These are phyloP conservation scores for Ceratocystis albifundus DNA, from an alignment of 2,329 filamentous ascomycete genomes.

Conservation along the genomic window DNA sequence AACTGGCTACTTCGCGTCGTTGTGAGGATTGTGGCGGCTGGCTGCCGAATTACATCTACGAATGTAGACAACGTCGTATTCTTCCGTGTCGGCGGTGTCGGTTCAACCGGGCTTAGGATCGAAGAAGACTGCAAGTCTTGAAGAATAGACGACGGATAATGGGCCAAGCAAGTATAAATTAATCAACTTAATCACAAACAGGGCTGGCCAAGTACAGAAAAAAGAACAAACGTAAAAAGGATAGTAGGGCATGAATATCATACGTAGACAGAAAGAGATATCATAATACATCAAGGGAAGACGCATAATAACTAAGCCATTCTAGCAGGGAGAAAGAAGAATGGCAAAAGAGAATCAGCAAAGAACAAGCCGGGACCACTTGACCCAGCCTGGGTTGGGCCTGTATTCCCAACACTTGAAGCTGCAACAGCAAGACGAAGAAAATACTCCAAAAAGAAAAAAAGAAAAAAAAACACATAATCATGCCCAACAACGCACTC, in stretches of 20 bases:
- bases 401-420: constrained; percentile 11
- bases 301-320: too few species aligned
- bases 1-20: constrained; percentile 28
- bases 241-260: neutral
- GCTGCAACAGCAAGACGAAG: neutral
- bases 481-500: too few species aligned
- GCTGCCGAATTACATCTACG: constrained; percentile 35
- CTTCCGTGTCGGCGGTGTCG: constrained; percentile 37
- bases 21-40: constrained; percentile 35
- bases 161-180: neutral
- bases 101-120: constrained; percentile 29
- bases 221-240: neutral
- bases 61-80: constrained; percentile 36
- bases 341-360: neutral
- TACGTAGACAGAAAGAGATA: neutral
- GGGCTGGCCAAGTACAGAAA: neutral
- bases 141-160: neutral
- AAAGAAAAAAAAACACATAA: too few species aligned
- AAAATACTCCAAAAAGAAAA: neutral
- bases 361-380: neutral
- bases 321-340: neutral
- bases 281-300: neutral
- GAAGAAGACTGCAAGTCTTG: neutral
- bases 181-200: neutral
- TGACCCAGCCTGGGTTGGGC: constrained; percentile 8